Conservation (phyloP, 176 grass and related monocot genomes). For the Eremochloa ophiuroides region DNA sequence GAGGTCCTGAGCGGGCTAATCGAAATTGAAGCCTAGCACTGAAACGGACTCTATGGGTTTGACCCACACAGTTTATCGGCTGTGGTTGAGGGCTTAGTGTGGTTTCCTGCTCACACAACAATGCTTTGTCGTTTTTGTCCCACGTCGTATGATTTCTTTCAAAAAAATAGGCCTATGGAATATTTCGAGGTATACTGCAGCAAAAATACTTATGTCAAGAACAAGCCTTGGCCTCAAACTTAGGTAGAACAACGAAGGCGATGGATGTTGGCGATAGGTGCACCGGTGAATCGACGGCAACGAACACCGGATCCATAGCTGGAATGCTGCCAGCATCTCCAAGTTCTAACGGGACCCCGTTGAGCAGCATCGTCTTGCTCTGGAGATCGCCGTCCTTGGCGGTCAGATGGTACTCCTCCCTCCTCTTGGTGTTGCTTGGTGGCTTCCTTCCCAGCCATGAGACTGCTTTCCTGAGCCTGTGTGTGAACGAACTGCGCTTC, state of each 20-base stretch:
- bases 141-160: background rate
- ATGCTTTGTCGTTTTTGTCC: background rate
- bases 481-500: slow-evolving; percentile 31
- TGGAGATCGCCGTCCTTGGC: slow-evolving; percentile 52
- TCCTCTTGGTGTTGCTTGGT: slow-evolving; percentile 25
- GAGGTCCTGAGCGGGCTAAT: background rate
- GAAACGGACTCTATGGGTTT: background rate
- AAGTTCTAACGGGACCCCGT: slow-evolving; percentile 52
- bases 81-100: background rate
- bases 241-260: slow-evolving; percentile 75
- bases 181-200: background rate
- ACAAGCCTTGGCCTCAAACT: slow-evolving; percentile 82
- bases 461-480: slow-evolving; percentile 51
- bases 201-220: slow-evolving; percentile 5
- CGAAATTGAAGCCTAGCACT: background rate
- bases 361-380: slow-evolving; percentile 84
- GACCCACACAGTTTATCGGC: background rate
- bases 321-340: slow-evolving; percentile 50
- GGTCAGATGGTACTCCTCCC: slow-evolving; percentile 90
- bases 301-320: slow-evolving; percentile 37
- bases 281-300: slow-evolving; percentile 30
- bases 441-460: slow-evolving; percentile 69
- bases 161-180: background rate
- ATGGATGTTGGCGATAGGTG: slow-evolving; percentile 65
- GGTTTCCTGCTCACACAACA: background rate